These are phyloP conservation scores for Spiraea crenata DNA, from an alignment of 331 rosid species.

Conservation along the genomic window DNA sequence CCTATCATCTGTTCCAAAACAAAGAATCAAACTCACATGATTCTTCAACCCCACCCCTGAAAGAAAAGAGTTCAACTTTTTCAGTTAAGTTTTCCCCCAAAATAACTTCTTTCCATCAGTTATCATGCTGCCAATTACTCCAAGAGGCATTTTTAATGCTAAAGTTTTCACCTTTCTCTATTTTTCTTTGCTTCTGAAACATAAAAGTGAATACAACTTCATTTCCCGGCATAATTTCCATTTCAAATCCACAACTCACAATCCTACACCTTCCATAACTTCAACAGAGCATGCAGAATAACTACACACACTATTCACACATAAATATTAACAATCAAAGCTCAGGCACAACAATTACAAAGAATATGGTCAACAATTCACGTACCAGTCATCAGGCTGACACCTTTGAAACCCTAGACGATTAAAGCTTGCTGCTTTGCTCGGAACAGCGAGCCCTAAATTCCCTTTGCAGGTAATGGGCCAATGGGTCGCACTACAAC, in stretches of 20 bases:
- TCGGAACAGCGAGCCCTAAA: not conserved
- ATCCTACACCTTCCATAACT: conserved; percentile 1
- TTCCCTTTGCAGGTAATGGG: not conserved
- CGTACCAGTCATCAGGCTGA: conserved; percentile 1
- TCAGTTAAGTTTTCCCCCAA: not conserved
- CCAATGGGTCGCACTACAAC: not conserved
- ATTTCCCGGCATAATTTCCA: not conserved
- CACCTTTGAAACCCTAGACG: not conserved
- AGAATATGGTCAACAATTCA: not conserved
- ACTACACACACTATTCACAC: not conserved
- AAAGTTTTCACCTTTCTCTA: not conserved
- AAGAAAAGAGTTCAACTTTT: not conserved
- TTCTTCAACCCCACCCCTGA: not conserved
- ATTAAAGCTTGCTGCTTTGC: not conserved
- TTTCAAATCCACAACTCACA: not conserved
- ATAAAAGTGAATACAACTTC: not conserved
- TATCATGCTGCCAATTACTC: not conserved
- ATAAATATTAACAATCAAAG: not conserved
- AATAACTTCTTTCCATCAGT: not conserved
- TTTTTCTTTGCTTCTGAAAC: not conserved
- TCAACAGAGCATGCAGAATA: not conserved
- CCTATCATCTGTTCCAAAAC: conserved; percentile 2
- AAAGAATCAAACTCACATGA: not conserved
- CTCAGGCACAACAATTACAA: not conserved
- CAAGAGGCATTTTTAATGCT: too few species aligned